Percentiles rank a stretch among this genome's conserved stretches.
Conservation (phyloP, 2,329 filamentous ascomycete genomes). For the Ascochyta rabiei region DNA sequence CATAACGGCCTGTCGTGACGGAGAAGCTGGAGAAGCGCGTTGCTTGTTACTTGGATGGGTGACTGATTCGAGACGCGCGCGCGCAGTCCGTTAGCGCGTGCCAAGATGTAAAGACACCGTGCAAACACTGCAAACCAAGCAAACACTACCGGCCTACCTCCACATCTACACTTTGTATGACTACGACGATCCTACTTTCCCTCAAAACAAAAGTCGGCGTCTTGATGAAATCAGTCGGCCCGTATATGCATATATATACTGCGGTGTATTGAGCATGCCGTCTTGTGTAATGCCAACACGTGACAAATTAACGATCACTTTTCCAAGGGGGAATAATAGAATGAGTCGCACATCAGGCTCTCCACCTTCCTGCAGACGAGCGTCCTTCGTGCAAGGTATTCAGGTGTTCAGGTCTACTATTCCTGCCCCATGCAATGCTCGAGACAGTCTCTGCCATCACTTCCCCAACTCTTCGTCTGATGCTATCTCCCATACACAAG, state of each 20-base stretch:
- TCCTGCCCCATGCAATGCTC: constrained; percentile 2
- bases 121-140: constrained; percentile 9
- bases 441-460: not conserved
- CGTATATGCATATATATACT: constrained; percentile 1
- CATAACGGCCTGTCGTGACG: constrained; percentile 8
- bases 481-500: not conserved
- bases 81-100: not conserved
- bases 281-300: constrained; percentile 9
- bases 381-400: constrained; percentile 6
- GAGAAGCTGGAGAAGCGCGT: constrained; percentile 4
- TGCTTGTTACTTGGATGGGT: not conserved
- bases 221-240: not conserved
- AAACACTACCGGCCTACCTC: not conserved
- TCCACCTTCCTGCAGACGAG: constrained; percentile 3
- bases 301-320: constrained; percentile 3
- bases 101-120: not conserved
- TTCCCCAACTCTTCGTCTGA: not conserved
- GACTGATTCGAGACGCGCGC: constrained; percentile 4
- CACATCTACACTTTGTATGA: not conserved
- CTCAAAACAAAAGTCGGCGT: not conserved
- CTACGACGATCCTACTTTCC: not conserved
- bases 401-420: not conserved
- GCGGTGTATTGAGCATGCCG: not conserved
- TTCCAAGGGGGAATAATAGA: constrained; percentile 7
- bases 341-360: constrained; percentile 6